Evolutionary conservation across 2,329 filamentous ascomycete species (phyloP).

Genomic region (Rutstroemia sydowiana): DNA sequence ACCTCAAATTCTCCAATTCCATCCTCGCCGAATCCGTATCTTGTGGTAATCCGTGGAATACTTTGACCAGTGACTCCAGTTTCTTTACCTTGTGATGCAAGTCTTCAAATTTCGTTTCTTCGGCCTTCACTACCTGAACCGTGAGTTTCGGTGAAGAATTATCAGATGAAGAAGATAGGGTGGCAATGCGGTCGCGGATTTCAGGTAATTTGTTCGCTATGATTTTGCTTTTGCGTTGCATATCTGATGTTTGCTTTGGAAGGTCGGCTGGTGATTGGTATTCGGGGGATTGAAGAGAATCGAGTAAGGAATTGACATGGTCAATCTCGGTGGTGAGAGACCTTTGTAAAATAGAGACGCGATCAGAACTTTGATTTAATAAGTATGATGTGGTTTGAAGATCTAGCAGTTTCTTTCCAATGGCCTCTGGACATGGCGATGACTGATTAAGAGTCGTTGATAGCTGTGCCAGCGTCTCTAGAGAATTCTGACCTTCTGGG

Average conservation of each 20-base stretch:
- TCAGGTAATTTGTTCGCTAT: slow-evolving; percentile 61
- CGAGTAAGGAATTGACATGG: slow-evolving; percentile 34
- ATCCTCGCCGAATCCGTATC: slow-evolving; percentile 60
- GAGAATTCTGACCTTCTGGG: slow-evolving; percentile 45
- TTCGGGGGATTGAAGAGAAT: slow-evolving; percentile 36
- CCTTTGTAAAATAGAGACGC: slow-evolving; percentile 48
- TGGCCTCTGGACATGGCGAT: slow-evolving; percentile 36
- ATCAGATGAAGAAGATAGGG: slow-evolving; percentile 26
- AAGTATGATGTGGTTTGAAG: slow-evolving; percentile 47
- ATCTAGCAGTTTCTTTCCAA: slow-evolving; percentile 47
- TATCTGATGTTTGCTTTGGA: slow-evolving; percentile 64
- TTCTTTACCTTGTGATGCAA: slow-evolving; percentile 51
- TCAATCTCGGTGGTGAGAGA: slow-evolving; percentile 47
- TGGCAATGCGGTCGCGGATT: slow-evolving; percentile 47
- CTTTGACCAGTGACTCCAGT: slow-evolving; percentile 54
- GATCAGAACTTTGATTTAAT: slow-evolving; percentile 47
- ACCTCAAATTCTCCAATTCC: slow-evolving; percentile 62
- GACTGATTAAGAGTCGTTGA: slow-evolving; percentile 38
- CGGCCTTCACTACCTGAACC: slow-evolving; percentile 49
- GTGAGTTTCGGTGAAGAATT: slow-evolving; percentile 31
- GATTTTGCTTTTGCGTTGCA: slow-evolving; percentile 63
- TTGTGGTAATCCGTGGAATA: slow-evolving; percentile 66
- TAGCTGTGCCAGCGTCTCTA: slow-evolving; percentile 51
- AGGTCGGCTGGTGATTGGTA: slow-evolving; percentile 52
- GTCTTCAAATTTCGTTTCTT: slow-evolving; percentile 51